phyloP scores from a whole-genome alignment of 805 yeast species.

The Pichia exigua region DNA sequence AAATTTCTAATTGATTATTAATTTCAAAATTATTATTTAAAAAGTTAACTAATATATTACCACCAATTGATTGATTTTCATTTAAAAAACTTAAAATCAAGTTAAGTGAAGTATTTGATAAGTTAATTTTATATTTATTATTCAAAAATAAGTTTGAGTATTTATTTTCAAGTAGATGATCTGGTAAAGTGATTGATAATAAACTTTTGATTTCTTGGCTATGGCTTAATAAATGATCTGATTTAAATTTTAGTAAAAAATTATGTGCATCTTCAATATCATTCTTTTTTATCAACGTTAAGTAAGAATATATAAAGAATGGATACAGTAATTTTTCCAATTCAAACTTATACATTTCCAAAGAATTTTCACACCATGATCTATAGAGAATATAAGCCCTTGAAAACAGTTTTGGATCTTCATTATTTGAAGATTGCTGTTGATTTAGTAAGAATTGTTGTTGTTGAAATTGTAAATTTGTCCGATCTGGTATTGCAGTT shows the following conservation, averaged over 20 bases:
- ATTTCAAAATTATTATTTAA: conserved; percentile 76
- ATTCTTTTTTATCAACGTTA: conserved; percentile 67
- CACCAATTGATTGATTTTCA: conserved; percentile 89
- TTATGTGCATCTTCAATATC: conserved; percentile 53
- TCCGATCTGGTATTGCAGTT: conserved; percentile 29
- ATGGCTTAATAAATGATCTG: conserved; percentile 69
- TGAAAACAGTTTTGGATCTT: conserved; percentile 64
- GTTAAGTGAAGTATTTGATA: conserved; percentile 80
- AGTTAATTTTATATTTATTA: conserved; percentile 64
- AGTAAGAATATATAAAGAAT: conserved; percentile 80
- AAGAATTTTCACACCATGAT: conserved; percentile 84
- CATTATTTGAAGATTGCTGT: conserved; percentile 33
- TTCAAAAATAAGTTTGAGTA: conserved; percentile 67
- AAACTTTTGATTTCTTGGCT: conserved; percentile 67
- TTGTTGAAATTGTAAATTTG: conserved; percentile 26
- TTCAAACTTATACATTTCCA: conserved; percentile 88
- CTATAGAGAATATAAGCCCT: conserved; percentile 74
- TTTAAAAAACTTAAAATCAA: conserved; percentile 77
- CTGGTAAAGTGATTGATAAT: conserved; percentile 67
- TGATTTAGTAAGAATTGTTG: conserved; percentile 22
- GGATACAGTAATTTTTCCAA: conserved; percentile 81
- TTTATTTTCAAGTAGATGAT: conserved; percentile 76
- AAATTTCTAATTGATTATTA: conserved; percentile 32
- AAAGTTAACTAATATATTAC: conserved; percentile 74
- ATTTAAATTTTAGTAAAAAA: conserved; percentile 67